These are phyloP conservation scores for Trichophyton simii DNA, from an alignment of 2,329 filamentous ascomycete genomes.

Conservation along the genomic window DNA sequence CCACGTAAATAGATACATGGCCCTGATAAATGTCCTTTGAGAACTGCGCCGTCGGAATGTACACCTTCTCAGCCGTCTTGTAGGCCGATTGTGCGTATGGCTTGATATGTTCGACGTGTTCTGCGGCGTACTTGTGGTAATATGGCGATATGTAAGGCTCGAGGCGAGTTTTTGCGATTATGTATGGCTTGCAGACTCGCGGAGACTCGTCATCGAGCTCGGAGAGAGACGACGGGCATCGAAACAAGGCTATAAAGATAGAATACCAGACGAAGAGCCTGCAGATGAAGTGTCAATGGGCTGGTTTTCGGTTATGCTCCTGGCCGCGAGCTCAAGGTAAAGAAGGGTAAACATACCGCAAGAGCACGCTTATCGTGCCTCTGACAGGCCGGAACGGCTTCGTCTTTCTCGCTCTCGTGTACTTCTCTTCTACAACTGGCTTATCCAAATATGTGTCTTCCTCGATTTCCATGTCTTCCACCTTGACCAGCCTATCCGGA, in stretches of 20 bases:
- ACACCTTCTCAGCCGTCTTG: conserved; percentile 37
- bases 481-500: background rate
- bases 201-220: conserved; percentile 59
- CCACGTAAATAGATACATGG: conserved; percentile 62
- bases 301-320: background rate
- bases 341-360: background rate
- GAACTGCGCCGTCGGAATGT: conserved; percentile 55
- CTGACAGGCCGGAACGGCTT: background rate
- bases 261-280: conserved; percentile 79
- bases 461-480: background rate
- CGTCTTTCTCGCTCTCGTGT: background rate
- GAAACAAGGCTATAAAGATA: conserved; percentile 66
- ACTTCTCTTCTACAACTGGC: background rate
- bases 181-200: conserved; percentile 69
- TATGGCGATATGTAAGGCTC: conserved; percentile 71
- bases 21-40: conserved; percentile 49
- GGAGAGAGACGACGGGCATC: conserved; percentile 60
- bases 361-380: background rate
- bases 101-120: conserved; percentile 62
- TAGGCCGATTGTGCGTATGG: conserved; percentile 56
- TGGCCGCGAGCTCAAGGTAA: background rate
- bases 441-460: background rate
- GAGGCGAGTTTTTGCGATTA: conserved; percentile 52
- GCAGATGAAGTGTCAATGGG: conserved; percentile 1
- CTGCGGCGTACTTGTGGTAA: conserved; percentile 70